These are phyloP conservation scores for Davidsoniella eucalypti DNA, from an alignment of 2,329 filamentous ascomycete species.

Conservation along the genomic window DNA sequence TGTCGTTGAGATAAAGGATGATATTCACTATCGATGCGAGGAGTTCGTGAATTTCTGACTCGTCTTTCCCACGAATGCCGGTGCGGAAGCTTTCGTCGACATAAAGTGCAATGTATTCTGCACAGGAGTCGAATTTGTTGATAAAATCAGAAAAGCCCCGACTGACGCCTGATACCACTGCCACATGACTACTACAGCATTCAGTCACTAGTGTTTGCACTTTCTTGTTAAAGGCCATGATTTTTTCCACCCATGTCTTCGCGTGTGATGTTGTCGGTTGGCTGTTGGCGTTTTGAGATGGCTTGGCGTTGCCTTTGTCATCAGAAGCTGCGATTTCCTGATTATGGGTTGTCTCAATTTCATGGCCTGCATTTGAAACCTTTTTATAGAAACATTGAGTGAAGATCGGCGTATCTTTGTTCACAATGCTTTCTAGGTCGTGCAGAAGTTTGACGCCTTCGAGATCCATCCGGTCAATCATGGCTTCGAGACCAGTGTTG, in stretches of 20 bases:
- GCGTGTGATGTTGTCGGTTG: constrained; percentile 69
- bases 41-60: constrained; percentile 66
- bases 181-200: constrained; percentile 60
- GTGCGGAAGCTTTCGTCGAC: constrained; percentile 95
- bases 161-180: constrained; percentile 66
- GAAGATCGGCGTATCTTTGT: constrained; percentile 53
- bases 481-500: constrained; percentile 64
- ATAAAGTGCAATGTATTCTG: constrained; percentile 88
- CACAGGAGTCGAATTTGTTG: constrained; percentile 69
- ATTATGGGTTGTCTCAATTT: constrained; percentile 57
- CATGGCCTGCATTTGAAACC: constrained; percentile 62
- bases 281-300: no score
- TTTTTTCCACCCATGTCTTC: constrained; percentile 89
- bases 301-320: no score
- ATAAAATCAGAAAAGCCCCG: constrained; percentile 87
- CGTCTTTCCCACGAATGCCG: constrained; percentile 82
- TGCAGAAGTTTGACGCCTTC: constrained; percentile 72
- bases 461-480: constrained; percentile 79
- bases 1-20: constrained; percentile 75
- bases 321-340: constrained; percentile 30
- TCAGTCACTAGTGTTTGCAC: constrained; percentile 64
- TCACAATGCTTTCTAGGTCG: constrained; percentile 59
- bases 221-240: constrained; percentile 70
- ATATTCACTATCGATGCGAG: constrained; percentile 81
- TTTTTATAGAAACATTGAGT: constrained; percentile 55